Evolutionary conservation across 2,329 filamentous ascomycete species (phyloP), one percentile per base, ranked within the genome.

Genomic region (Claviceps sp.): DNA sequence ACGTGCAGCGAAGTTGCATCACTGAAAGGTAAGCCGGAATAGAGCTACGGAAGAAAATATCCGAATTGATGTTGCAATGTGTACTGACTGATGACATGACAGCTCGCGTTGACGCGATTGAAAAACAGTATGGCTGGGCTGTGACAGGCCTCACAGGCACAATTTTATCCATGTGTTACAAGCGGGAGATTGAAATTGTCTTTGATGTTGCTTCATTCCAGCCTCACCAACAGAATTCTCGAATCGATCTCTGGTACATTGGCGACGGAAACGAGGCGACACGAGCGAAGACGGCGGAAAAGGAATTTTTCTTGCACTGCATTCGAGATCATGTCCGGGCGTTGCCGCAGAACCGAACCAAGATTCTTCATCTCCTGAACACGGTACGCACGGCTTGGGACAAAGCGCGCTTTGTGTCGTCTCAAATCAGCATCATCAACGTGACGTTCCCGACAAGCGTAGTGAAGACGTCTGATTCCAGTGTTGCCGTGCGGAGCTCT

Each of bases 1-100:
- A 91, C 84, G 52, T 80, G 83, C 50, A 82, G 77, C 29, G 93
- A 97, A 67, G 87, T 97, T 56, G 78, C 78, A 56, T 71, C 73
- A 40, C 73, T 95, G n/a, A 89, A 90, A 76, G 78, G 86, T 87
- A 75, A 34, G 62, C 45, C 37, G 23, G 3, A n/a, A n/a, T 34
- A 11, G 9, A 11, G 29, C 29, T 11, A 11, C 29, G 29, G 29
- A 34, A 34, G 29, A 34, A 34, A 34, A 34, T 9, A 34, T 34
- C 9, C 29, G 29, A 11, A 34, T 34, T 34, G 23, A 5, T 23
- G 9, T 34, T 34, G 29, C 29, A 34, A 34, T 34, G 9, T 26
- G 6, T n/a, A 54, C 70, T 77, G 63, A 79, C 64, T 48, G 11
- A 8, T 26, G 45, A n/a, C 20, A 11, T 22, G 38, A 36, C 43